phyloP scores from a whole-genome alignment of 768 basidiomycete genomes.

The Termitomyces sp. region DNA sequence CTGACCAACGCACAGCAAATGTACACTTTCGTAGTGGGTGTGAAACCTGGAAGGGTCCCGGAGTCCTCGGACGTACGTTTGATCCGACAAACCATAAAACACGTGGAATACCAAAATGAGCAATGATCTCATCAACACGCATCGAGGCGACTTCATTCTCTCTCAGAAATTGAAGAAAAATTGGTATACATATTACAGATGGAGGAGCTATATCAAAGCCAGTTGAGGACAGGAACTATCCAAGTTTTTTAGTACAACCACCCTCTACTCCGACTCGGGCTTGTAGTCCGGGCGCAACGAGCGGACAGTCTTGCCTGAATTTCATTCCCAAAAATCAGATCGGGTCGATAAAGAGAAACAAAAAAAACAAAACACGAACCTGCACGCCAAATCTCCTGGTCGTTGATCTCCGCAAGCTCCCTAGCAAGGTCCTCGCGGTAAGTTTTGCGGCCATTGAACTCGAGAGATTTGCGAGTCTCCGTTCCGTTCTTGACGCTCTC shows the following conservation, averaged over 20 bases:
- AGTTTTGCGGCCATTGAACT: constrained; percentile 90
- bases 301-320: constrained; percentile 86
- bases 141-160: too few relatives aligned
- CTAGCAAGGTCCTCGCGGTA: constrained; percentile 91
- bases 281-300: constrained; percentile 85
- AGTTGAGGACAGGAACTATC: background rate
- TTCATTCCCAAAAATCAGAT: background rate
- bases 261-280: constrained; percentile 40
- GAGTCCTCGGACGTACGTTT: too few relatives aligned
- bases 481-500: constrained; percentile 92
- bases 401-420: constrained; percentile 92
- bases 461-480: constrained; percentile 95
- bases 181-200: constrained; percentile 12
- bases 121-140: too few relatives aligned
- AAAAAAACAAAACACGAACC: constrained; percentile 39
- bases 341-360: background rate
- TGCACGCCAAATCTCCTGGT: constrained; percentile 98
- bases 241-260: background rate
- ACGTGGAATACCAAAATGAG: too few relatives aligned
- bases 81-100: too few relatives aligned
- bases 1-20: background rate
- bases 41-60: background rate
- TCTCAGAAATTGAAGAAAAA: background rate
- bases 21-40: background rate
- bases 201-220: background rate